These are phyloP conservation scores for Caloboletus inedulis DNA, from an alignment of 1,284 basidiomycete species.

Conservation along the genomic window DNA sequence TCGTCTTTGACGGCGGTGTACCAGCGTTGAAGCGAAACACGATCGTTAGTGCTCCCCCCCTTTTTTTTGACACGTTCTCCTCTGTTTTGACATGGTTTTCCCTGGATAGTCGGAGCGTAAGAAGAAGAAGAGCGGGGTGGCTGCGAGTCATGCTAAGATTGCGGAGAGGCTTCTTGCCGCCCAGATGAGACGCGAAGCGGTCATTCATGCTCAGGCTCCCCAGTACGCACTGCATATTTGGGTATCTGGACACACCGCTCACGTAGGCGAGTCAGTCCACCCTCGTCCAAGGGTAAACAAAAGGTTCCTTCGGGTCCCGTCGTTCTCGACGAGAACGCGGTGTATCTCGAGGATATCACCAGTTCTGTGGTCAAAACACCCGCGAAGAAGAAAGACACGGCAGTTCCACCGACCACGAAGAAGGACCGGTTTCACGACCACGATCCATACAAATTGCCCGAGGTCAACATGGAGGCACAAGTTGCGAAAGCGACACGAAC, in stretches of 20 bases:
- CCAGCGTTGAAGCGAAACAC: conserved; percentile 85
- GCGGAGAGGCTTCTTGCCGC: conserved; percentile 93
- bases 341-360: conserved; percentile 87
- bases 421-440: conserved; percentile 65
- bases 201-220: conserved; percentile 63
- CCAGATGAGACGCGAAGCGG: conserved; percentile 87
- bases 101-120: conserved; percentile 70
- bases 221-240: conserved; percentile 30
- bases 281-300: conserved; percentile 41
- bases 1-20: conserved; percentile 96
- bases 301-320: conserved; percentile 41
- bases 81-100: conserved; percentile 9
- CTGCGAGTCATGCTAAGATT: conserved; percentile 76
- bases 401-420: conserved; percentile 50
- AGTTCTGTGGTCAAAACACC: conserved; percentile 52
- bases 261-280: conserved; percentile 13
- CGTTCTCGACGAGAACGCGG: conserved; percentile 62
- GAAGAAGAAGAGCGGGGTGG: conserved; percentile 85
- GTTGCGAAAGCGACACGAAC: conserved; percentile 58
- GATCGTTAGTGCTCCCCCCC: conserved; percentile 57
- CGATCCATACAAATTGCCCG: conserved; percentile 83
- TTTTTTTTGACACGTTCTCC: background rate
- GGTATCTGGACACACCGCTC: conserved; percentile 3
- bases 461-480: conserved; percentile 60
- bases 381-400: conserved; percentile 37